Conservation (phyloP, 2,329 filamentous ascomycete species). For the Aspergillus sclerotialis region DNA sequence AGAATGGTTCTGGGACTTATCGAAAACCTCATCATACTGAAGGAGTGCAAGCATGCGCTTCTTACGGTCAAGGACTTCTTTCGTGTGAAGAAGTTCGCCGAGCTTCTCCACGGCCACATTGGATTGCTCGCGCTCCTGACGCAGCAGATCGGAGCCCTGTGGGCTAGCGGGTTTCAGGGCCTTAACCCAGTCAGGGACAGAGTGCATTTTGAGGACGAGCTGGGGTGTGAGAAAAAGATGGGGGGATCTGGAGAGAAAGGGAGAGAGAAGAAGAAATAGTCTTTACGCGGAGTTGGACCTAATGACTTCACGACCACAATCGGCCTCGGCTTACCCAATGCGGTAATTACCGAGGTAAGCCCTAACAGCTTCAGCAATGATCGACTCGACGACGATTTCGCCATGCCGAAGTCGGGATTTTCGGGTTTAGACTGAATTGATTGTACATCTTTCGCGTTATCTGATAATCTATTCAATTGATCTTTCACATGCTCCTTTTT, state of each 20-base stretch:
- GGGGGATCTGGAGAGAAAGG: slow-evolving; percentile 2
- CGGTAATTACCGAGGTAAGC: slow-evolving; percentile 17
- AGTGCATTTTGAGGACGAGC: slow-evolving; percentile 23
- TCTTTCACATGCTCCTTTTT: neutral
- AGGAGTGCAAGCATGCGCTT: slow-evolving; percentile 58
- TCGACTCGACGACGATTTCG: too few species aligned
- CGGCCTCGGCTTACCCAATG: slow-evolving; percentile 16
- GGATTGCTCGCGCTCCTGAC: slow-evolving; percentile 61
- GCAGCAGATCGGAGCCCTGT: slow-evolving; percentile 62
- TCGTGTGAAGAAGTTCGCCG: slow-evolving; percentile 62
- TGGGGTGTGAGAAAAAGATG: neutral
- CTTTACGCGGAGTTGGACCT: slow-evolving; percentile 3
- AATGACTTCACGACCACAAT: slow-evolving; percentile 4
- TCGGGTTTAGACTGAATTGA: neutral
- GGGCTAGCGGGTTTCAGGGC: slow-evolving; percentile 58
- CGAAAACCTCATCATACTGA: slow-evolving; percentile 61
- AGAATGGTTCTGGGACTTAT: slow-evolving; percentile 74
- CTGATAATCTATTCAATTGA: neutral
- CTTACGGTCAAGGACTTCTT: slow-evolving; percentile 56
- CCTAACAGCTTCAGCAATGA: neutral
- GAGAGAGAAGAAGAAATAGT: neutral
- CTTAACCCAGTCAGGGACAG: slow-evolving; percentile 58
- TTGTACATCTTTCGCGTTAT: neutral
- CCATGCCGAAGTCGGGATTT: neutral
- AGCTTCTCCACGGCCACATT: slow-evolving; percentile 62